Base-by-base conservation (phyloP, 257 asterid genomes). In the Nicotiana attenuata region DNA sequence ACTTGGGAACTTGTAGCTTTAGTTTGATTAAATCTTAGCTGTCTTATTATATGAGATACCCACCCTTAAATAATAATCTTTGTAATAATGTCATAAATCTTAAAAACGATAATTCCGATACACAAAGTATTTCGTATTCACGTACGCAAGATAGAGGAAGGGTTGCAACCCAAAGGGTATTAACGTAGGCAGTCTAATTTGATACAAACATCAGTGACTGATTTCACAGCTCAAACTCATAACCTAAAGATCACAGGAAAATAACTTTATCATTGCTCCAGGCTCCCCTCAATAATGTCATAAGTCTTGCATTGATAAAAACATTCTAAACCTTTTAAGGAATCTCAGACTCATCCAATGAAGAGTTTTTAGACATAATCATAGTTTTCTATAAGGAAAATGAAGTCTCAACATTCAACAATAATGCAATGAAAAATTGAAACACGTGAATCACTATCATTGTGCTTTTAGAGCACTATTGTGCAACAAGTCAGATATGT, bases 371-470 rank as follows among this genome's bases (percentile, higher is more conserved):
- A 35, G 57, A 64, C 82, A 60, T 60, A 35, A 78, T 60, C 33
- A 60, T 60, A 78, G 35, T 56, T 35, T 60, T 78, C 8, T 60
- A 78, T 20, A 24, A 22, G 41, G 56, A 59, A 60, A 60, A 57
- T 78, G 59, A 78, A 60, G 55, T 35, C 38, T 57, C 73, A 47
- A 5, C 61, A 41, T 16, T 73, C 56, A 60, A 22, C 24, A n/a
- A 73, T 33, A 35, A 64, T 78, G 24, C 28, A 41, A 73, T 22
- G 24, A 56, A 6, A 19, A 56, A 56, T 7, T 17, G 63, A 28
- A 78, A 60, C 82, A 60, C 60, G 82, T 78, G 82, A 78, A 38
- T 38, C 17, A 33, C 73, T 64, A 78, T 78, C 73, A 78, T 78
- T 57, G 57, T 78, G 73, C 82, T 60, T 78, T 7, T 20, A 71